Percentiles rank a stretch among this genome's conserved stretches.
Conservation (phyloP, 192 early-diverging fungal genomes). For the Coemansia sp. region DNA sequence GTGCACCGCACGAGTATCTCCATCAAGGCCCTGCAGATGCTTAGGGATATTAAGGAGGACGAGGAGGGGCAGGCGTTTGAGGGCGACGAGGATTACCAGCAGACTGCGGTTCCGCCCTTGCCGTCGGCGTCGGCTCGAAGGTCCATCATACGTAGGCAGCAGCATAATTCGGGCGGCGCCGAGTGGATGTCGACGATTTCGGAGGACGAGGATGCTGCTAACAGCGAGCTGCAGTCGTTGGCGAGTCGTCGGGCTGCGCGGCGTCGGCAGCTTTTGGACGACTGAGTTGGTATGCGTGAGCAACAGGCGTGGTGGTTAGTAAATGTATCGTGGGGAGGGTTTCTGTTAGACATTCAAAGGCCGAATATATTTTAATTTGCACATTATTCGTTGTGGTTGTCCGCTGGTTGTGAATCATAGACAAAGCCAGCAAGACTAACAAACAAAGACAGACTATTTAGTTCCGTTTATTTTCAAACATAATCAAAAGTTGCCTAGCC, state of each 20-base stretch:
- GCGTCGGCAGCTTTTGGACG: constrained; percentile 41
- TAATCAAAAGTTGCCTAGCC: too few species aligned
- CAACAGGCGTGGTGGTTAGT: too few species aligned
- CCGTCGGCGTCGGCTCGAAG: constrained; percentile 11
- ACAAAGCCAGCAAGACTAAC: too few species aligned
- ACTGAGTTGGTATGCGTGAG: constrained; percentile 12
- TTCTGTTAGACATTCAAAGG: too few species aligned
- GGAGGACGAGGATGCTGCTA: constrained; percentile 27
- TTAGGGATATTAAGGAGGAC: constrained; percentile 53
- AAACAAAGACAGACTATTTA: too few species aligned
- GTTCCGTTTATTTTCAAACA: too few species aligned
- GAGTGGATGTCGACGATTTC: constrained; percentile 40
- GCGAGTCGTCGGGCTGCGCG: constrained; percentile 35
- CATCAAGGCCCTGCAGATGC: constrained; percentile 55
- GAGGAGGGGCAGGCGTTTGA: constrained; percentile 19
- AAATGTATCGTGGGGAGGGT: too few species aligned
- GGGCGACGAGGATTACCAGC: not conserved
- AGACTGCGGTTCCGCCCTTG: constrained; percentile 14
- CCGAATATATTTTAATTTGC: too few species aligned
- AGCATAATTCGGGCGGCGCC: constrained; percentile 3
- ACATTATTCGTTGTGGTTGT: too few species aligned
- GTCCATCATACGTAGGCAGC: constrained; percentile 25
- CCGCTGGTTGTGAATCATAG: too few species aligned
- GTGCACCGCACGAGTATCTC: constrained; percentile 53
- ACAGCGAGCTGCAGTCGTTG: not conserved